Evolutionary conservation across 805 yeast species (phyloP).

Genomic region (Myxozyma lipomycoides): DNA sequence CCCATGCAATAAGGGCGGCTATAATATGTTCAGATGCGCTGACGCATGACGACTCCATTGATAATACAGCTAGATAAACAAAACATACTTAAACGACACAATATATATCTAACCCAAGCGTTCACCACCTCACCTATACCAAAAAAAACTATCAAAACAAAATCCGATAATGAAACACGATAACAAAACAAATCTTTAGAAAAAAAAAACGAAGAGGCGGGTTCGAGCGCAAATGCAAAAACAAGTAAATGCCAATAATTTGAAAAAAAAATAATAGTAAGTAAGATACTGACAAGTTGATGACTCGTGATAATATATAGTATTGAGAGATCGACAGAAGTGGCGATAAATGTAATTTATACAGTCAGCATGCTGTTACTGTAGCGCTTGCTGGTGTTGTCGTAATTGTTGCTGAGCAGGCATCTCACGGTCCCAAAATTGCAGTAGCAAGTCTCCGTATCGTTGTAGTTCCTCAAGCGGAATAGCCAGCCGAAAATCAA

Average conservation of each 20-base stretch:
- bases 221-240: not conserved
- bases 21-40: no score
- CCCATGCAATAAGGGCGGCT: no score
- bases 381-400: not conserved
- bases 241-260: not conserved
- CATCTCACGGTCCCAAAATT: constrained; percentile 65
- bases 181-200: not conserved
- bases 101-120: not conserved
- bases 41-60: no score
- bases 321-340: no score
- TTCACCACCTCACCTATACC: no score
- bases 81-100: not conserved
- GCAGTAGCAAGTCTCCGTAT: constrained; percentile 79
- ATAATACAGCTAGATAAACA: no score
- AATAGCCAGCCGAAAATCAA: constrained; percentile 84
- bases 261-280: not conserved
- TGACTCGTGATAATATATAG: no score
- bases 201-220: not conserved
- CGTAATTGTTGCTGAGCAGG: not conserved
- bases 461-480: constrained; percentile 85
- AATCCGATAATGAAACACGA: not conserved
- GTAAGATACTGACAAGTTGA: not conserved
- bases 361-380: not conserved
- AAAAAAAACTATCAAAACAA: no score
- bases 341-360: no score